These are phyloP conservation scores for Prunus mume DNA, from an alignment of 306 rosid genomes.

Conservation along the genomic window DNA sequence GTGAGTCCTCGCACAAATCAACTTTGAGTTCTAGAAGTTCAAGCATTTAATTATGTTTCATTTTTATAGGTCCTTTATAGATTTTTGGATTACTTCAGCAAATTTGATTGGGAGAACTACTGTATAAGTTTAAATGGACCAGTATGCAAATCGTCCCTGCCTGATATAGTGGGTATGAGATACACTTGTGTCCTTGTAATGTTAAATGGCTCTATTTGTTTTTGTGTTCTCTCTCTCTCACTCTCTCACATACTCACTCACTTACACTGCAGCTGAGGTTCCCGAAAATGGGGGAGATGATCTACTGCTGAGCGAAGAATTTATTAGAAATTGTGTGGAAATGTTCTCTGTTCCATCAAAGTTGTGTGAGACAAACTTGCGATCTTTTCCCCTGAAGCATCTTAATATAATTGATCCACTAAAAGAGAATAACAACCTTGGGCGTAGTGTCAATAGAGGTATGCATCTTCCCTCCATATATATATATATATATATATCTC, in stretches of 20 bases:
- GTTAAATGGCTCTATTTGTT: constrained; percentile 18
- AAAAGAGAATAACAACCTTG: constrained; percentile 90
- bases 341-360: constrained; percentile 64
- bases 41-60: constrained; percentile 8
- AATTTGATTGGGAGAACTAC: constrained; percentile 86
- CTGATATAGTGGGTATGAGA: constrained; percentile 62
- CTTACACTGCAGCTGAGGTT: constrained; percentile 52
- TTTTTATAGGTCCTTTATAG: constrained; percentile 65
- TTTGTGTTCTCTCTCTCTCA: background rate
- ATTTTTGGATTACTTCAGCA: constrained; percentile 85
- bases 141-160: constrained; percentile 63
- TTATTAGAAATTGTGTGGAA: constrained; percentile 61
- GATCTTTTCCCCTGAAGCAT: constrained; percentile 65
- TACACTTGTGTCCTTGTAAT: constrained; percentile 11
- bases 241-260: background rate
- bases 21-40: background rate
- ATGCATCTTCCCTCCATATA: constrained; percentile 22
- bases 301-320: constrained; percentile 59
- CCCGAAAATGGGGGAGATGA: constrained; percentile 59
- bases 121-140: constrained; percentile 86
- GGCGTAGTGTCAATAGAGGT: constrained; percentile 93
- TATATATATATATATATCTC: too few species aligned
- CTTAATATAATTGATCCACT: constrained; percentile 89
- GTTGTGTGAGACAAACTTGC: constrained; percentile 47
- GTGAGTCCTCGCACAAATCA: constrained; percentile 48